These are phyloP conservation scores for Ascochyta rabiei DNA, from an alignment of 2,329 filamentous ascomycete genomes.

Conservation along the genomic window DNA sequence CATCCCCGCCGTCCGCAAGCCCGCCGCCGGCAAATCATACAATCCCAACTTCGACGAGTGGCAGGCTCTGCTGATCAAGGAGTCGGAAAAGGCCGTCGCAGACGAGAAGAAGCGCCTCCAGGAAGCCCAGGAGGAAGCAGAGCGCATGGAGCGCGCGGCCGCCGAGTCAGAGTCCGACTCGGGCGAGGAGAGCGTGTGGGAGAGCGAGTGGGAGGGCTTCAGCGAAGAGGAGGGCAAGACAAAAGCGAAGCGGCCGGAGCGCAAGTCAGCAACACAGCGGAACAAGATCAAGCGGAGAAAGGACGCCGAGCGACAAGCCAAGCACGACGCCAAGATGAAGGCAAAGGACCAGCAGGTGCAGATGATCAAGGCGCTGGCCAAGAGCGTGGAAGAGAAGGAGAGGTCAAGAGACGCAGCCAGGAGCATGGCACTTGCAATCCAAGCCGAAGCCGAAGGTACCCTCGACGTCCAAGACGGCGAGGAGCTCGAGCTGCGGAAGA, in stretches of 20 bases:
- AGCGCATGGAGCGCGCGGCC: slow-evolving; percentile 71
- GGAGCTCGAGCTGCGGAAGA: slow-evolving; percentile 64
- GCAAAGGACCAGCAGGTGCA: slow-evolving; percentile 73
- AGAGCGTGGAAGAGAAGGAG: slow-evolving; percentile 67
- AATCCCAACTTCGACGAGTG: slow-evolving; percentile 90
- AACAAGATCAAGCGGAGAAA: slow-evolving; percentile 90
- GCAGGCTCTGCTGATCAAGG: slow-evolving; percentile 73
- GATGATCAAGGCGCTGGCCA: slow-evolving; percentile 72
- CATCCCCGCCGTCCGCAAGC: slow-evolving; percentile 78
- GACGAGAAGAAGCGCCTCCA: slow-evolving; percentile 76
- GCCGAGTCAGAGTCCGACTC: slow-evolving; percentile 75
- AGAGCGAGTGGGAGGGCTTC: slow-evolving; percentile 75
- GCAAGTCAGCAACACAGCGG: slow-evolving; percentile 84
- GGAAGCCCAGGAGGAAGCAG: slow-evolving; percentile 68
- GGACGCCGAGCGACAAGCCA: slow-evolving; percentile 78
- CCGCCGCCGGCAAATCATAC: slow-evolving; percentile 85
- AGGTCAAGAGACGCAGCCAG: slow-evolving; percentile 39
- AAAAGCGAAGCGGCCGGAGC: slow-evolving; percentile 75
- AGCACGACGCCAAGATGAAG: slow-evolving; percentile 77
- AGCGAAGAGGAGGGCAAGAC: slow-evolving; percentile 60
- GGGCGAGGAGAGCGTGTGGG: slow-evolving; percentile 93
- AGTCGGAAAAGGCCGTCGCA: slow-evolving; percentile 79
- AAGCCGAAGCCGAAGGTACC: slow-evolving; percentile 32
- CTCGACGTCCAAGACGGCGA: slow-evolving; percentile 44
- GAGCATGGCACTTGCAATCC: slow-evolving; percentile 27